Evolutionary conservation across 2,329 filamentous ascomycete species (phyloP), one percentile per base, ranked within the genome.

Genomic region (Alternaria novae-zelandiae): DNA sequence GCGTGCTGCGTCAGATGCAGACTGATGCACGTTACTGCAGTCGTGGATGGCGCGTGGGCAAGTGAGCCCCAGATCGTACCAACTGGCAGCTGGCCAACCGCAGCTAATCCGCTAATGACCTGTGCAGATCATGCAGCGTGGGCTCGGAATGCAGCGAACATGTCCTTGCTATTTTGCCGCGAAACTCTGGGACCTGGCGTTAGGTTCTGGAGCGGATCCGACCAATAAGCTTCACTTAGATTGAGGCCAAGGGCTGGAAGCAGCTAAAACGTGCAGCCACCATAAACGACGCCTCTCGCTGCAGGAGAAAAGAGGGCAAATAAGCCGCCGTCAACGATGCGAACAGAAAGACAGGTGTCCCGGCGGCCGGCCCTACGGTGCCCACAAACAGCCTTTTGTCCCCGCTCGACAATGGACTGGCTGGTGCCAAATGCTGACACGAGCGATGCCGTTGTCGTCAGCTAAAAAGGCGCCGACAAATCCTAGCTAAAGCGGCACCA

Each of bases 261-360:
- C 70, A 74, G 69, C 65, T 70, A 64, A 66, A 63, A 74, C 76
- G 73, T 72, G 70, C 70, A 61, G 66, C 74, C 67, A 71, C 71
- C 63, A 59, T 66, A 65, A 65, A 69, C 57, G 68, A 67, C 69
- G 66, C 66, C 49, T 54, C 54, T 59, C 58, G 63, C 66, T 67
- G 63, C 63, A 64, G 53, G 36, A 59, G 58, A 85, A 43, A 23
- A 83, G 88, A 89, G 91, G 65, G 85, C 57, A 67, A 58, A 57
- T 59, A 59, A 58, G 61, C 57, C 50, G 61, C 60, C 57, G 36
- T 58, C 54, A 26, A 64, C 46, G 63, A 65, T 62, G 60, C 68
- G 56, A 51, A 49, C 54, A 51, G 55, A 20, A 49, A 46, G 53
- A 54, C 49, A 47, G 45, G 55, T 57, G 62, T 56, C 36, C 55